Evolutionary conservation across 441 rosid species (phyloP), one percentile per base, ranked within the genome.

Genomic region (Manihot esculenta): DNA sequence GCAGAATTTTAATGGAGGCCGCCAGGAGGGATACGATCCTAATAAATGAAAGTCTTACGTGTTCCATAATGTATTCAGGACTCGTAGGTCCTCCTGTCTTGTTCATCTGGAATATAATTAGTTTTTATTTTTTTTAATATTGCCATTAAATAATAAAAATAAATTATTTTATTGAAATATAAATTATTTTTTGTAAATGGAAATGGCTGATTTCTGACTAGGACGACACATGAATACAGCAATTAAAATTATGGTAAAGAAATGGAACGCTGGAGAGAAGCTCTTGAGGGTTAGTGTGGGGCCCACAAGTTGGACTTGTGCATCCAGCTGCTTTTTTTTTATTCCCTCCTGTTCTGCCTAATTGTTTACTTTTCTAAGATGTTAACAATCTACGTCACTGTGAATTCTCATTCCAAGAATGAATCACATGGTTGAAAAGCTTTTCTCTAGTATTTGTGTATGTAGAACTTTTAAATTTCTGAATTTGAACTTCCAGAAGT

Each of bases 401-500:
- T 42, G 10, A 42, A 7, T 42, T 42, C 5, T 42, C 45, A 11
- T 42, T 64, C 18, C 66, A 6, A 26, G 26, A 1, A 1, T 9
- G 0, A n/a, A 27, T 30, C 20, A 2, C 49, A 27, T 30, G 49
- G 33, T 18, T 17, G 0, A 64, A 12, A 26, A 30, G 20, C 24
- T 47, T 26, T 2, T 24, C 18, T 21, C 15, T 53, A 4, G 35
- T n/a, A 33, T 18, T 50, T 58, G 27, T 30, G n/a, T 5, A 20
- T 50, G 33, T 66, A 24, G 26, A 50, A 47, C 26, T 1, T 50
- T 66, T 67, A 17, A 23, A 12, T 33, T 35, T 53, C 35, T 27
- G 23, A 47, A 13, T 23, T 69, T 27, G 65, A 59, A 61, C n/a
- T 69, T 30, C 58, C 18, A 48, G 70, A 66, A 67, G 41, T 14